These are phyloP conservation scores for Ustilaginoidea virens DNA, from an alignment of 2,329 filamentous ascomycete genomes.

Conservation along the genomic window DNA sequence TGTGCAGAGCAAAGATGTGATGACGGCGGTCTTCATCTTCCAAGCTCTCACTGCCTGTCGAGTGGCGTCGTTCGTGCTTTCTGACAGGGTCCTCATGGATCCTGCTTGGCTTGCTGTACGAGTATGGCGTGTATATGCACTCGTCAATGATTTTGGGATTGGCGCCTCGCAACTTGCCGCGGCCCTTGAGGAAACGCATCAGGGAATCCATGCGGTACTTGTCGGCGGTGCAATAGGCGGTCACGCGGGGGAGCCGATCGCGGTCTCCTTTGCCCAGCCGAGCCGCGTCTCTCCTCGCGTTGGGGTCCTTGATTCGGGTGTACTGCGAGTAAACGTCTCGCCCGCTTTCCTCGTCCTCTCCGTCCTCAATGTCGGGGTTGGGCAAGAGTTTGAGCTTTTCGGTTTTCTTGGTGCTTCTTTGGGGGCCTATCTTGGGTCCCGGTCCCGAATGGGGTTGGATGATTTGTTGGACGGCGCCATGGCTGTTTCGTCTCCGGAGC, in stretches of 20 bases:
- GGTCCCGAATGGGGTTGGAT: constrained; percentile 15
- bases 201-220: constrained; percentile 81
- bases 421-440: constrained; percentile 69
- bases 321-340: constrained; percentile 96
- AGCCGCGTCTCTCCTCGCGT: constrained; percentile 79
- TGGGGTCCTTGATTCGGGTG: constrained; percentile 93
- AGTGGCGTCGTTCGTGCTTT: constrained; percentile 53
- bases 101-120: constrained; percentile 41
- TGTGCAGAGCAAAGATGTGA: constrained; percentile 45
- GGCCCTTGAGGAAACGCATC: constrained; percentile 81
- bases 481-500: constrained; percentile 72
- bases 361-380: constrained; percentile 70
- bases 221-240: constrained; percentile 90
- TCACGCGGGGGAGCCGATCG: constrained; percentile 74
- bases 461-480: constrained; percentile 34
- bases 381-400: constrained; percentile 97
- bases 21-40: constrained; percentile 22
- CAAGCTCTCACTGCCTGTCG: constrained; percentile 51
- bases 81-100: constrained; percentile 21
- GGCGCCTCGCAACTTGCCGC: constrained; percentile 59
- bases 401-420: constrained; percentile 85
- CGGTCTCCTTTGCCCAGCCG: constrained; percentile 86
- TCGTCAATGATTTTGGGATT: constrained; percentile 91
- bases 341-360: constrained; percentile 73
- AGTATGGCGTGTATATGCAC: constrained; percentile 92